A percentile compares a stretch with the other conserved stretches of the same genome.
These are phyloP conservation scores for Sugiyamaella floridensis DNA, from an alignment of 805 yeast species.

Conservation along the genomic window DNA sequence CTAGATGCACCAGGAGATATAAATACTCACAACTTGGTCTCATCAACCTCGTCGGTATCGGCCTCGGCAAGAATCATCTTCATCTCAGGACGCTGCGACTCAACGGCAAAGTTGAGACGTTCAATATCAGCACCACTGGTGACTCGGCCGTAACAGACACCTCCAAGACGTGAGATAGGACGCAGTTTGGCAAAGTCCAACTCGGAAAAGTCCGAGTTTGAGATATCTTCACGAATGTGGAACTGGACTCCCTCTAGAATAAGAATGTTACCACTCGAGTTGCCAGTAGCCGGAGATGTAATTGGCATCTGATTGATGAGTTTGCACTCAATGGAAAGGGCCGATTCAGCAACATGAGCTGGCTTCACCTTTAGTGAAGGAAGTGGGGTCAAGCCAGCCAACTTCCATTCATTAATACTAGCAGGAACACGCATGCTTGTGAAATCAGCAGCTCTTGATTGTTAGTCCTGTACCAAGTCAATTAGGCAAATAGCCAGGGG, in stretches of 20 bases:
- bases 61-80: not conserved
- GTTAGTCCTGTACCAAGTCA: no score
- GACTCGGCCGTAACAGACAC: slow-evolving; percentile 40
- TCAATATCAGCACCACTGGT: slow-evolving; percentile 41
- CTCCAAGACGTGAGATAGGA: slow-evolving; percentile 53
- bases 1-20: no score
- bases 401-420: slow-evolving; percentile 49
- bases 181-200: slow-evolving; percentile 43
- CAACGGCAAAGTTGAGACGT: slow-evolving; percentile 36
- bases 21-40: not conserved
- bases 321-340: slow-evolving; percentile 52
- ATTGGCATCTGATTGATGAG: slow-evolving; percentile 40
- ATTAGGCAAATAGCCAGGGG: no score
- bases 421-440: slow-evolving; percentile 42
- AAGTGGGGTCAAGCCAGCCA: slow-evolving; percentile 46
- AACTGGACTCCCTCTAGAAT: slow-evolving; percentile 52
- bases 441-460: slow-evolving; percentile 44
- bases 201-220: slow-evolving; percentile 34
- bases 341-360: slow-evolving; percentile 54
- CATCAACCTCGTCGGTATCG: not conserved
- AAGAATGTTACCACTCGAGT: slow-evolving; percentile 34
- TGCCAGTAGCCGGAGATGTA: slow-evolving; percentile 33
- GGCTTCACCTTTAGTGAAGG: slow-evolving; percentile 43
- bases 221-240: slow-evolving; percentile 50
- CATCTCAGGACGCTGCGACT: slow-evolving; percentile 5